Evolutionary conservation across 768 basidiomycete genomes (phyloP).

Genomic region (Auriscalpium microsporum): DNA sequence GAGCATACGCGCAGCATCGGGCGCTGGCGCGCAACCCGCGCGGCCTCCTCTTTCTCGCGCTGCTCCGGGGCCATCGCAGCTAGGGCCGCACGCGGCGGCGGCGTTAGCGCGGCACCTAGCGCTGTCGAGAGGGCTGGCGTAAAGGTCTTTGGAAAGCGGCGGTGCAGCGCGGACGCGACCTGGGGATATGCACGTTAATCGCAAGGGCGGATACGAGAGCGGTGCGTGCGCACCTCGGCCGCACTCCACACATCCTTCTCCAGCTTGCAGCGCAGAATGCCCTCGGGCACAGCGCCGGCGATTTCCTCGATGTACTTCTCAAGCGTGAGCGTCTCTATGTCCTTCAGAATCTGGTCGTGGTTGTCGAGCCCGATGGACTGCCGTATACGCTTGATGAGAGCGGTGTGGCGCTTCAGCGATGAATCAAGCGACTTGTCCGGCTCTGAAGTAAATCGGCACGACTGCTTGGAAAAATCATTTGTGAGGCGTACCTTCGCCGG

Average conservation of each 20-base stretch:
- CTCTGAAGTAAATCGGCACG: slow-evolving; percentile 33
- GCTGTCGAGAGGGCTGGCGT: slow-evolving; percentile 60
- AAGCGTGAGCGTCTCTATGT: slow-evolving; percentile 80
- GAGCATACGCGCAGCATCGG: slow-evolving; percentile 81
- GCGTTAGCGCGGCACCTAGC: slow-evolving; percentile 47
- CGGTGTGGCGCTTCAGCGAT: slow-evolving; percentile 92
- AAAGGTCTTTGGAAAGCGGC: slow-evolving; percentile 76
- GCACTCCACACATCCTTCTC: slow-evolving; percentile 90
- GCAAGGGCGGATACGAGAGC: not conserved
- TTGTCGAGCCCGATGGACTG: slow-evolving; percentile 79
- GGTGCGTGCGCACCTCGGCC: slow-evolving; percentile 59
- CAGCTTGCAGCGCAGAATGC: slow-evolving; percentile 78
- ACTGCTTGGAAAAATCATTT: not conserved
- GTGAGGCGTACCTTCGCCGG: slow-evolving; percentile 36
- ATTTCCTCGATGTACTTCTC: slow-evolving; percentile 98
- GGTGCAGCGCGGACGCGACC: slow-evolving; percentile 85
- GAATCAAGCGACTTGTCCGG: slow-evolving; percentile 72
- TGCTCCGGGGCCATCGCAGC: slow-evolving; percentile 63
- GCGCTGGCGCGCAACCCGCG: slow-evolving; percentile 72
- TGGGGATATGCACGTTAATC: slow-evolving; percentile 24
- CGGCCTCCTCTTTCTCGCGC: slow-evolving; percentile 85
- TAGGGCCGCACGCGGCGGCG: slow-evolving; percentile 50
- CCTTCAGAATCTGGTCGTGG: slow-evolving; percentile 82
- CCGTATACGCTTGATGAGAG: slow-evolving; percentile 87
- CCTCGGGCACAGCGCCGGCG: slow-evolving; percentile 79